Evolutionary conservation across 129 eudicot species (phyloP).

Genomic region (Pseudognaphalium luteoalbum): DNA sequence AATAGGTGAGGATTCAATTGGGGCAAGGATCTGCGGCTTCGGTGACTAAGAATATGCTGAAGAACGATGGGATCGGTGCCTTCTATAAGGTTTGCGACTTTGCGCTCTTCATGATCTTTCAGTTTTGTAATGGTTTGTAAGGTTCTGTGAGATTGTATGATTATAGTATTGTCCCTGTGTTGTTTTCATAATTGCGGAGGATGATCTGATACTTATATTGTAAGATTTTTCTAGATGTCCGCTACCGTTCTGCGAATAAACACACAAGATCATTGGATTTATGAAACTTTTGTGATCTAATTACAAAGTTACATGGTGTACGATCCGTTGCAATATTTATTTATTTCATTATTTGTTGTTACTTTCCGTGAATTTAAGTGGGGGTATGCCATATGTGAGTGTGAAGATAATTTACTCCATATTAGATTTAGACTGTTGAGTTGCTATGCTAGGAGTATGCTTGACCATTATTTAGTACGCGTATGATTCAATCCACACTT

Average conservation of each 20-base stretch:
- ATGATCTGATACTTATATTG: not conserved
- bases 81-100: slow-evolving; percentile 89
- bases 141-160: not conserved
- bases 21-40: slow-evolving; percentile 89
- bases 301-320: not conserved
- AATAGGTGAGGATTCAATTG: slow-evolving; percentile 86
- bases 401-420: not conserved
- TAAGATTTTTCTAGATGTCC: not conserved
- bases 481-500: too few species aligned
- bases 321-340: not conserved
- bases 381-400: too few species aligned
- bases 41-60: slow-evolving; percentile 77
- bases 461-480: not conserved
- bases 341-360: not conserved
- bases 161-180: not conserved
- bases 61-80: slow-evolving; percentile 82
- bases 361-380: not conserved
- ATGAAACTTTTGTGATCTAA: slow-evolving; percentile 6
- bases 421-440: not conserved
- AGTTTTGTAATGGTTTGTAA: not conserved
- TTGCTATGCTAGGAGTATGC: not conserved
- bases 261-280: not conserved
- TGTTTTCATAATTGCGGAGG: not conserved
- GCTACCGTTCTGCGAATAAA: not conserved
- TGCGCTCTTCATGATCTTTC: not conserved